Percentiles rank a stretch among this genome's conserved stretches.
Evolutionary conservation across 352 stramenopile genomes (phyloP).

Genomic region (Pythium sp.): DNA sequence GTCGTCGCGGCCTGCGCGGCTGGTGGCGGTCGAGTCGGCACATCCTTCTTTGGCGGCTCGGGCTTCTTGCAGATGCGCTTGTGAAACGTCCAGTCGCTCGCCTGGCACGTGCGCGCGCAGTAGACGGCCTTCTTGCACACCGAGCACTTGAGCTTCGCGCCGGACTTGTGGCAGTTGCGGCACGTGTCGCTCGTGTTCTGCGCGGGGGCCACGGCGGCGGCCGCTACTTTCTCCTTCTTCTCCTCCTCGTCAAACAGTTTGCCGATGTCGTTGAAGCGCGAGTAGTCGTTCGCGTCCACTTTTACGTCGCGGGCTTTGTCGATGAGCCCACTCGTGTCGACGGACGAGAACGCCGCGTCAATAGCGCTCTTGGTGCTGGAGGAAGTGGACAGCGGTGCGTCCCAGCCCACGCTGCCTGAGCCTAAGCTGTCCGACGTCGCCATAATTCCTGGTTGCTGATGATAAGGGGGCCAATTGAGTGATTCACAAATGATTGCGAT

Average conservation of each 20-base stretch:
- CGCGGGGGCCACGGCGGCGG: conserved; percentile 4
- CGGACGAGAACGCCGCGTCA: conserved; percentile 7
- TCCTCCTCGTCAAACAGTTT: conserved; percentile 37
- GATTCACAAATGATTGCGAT: not conserved
- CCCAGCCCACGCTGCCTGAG: conserved; percentile 41
- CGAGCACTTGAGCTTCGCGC: conserved; percentile 84
- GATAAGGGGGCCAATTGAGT: not conserved
- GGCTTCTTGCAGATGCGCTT: conserved; percentile 88
- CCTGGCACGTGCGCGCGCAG: conserved; percentile 75
- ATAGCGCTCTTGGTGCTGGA: not conserved
- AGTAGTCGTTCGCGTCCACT: conserved; percentile 85
- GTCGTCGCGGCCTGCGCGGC: conserved; percentile 2
- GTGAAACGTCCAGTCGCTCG: conserved; percentile 85
- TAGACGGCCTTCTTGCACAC: conserved; percentile 86
- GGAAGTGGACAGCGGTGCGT: conserved; percentile 31
- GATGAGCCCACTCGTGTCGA: conserved; percentile 50
- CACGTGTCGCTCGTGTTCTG: conserved; percentile 29
- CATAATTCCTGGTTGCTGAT: not conserved
- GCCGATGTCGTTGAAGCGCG: conserved; percentile 80
- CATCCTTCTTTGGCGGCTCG: conserved; percentile 52
- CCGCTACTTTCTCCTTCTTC: conserved; percentile 16
- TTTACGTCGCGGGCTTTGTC: conserved; percentile 61
- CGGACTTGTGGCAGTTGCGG: conserved; percentile 75
- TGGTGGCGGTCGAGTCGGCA: conserved; percentile 23
- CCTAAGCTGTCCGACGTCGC: conserved; percentile 1